Percentiles rank a stretch among this genome's conserved stretches.
Evolutionary conservation across 352 stramenopile species (phyloP).

Genomic region (Phytophthora tentaculata): DNA sequence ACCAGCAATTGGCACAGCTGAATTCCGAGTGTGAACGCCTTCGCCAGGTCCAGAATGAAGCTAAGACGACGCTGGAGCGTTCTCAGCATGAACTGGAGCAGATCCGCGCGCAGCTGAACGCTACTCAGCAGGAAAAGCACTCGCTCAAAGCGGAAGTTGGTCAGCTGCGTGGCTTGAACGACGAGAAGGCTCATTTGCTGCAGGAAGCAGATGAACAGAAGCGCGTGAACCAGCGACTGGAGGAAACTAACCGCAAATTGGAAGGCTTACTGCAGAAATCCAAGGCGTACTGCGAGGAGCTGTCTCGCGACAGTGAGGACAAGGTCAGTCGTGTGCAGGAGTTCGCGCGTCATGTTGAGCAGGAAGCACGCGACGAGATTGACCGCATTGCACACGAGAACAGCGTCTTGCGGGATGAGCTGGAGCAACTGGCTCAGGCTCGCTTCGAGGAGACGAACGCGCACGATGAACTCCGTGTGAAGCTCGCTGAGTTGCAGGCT

Average conservation of each 20-base stretch:
- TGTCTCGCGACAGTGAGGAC: conserved; percentile 69
- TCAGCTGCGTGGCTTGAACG: conserved; percentile 44
- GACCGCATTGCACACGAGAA: conserved; percentile 67
- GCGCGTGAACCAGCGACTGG: conserved; percentile 45
- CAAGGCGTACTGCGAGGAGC: conserved; percentile 66
- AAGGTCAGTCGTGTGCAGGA: conserved; percentile 66
- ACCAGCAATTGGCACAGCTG: conserved; percentile 34
- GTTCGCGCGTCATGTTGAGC: conserved; percentile 63
- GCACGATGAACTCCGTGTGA: conserved; percentile 71
- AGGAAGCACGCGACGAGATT: conserved; percentile 72
- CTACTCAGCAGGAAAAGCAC: conserved; percentile 49
- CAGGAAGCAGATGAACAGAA: conserved; percentile 56
- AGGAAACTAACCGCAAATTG: conserved; percentile 60
- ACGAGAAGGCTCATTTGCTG: conserved; percentile 52
- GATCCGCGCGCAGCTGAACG: conserved; percentile 42
- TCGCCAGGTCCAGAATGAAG: conserved; percentile 27
- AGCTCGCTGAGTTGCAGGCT: conserved; percentile 79
- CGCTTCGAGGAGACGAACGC: conserved; percentile 71
- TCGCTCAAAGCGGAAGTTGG: conserved; percentile 43
- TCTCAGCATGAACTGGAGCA: conserved; percentile 40
- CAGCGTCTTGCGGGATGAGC: conserved; percentile 61
- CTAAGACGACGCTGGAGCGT: conserved; percentile 26
- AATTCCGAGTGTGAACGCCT: conserved; percentile 38
- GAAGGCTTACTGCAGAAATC: conserved; percentile 65
- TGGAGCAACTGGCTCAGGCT: conserved; percentile 64